Base-by-base conservation (phyloP, 1,284 basidiomycete genomes). In the Malassezia arunalokei region DNA sequence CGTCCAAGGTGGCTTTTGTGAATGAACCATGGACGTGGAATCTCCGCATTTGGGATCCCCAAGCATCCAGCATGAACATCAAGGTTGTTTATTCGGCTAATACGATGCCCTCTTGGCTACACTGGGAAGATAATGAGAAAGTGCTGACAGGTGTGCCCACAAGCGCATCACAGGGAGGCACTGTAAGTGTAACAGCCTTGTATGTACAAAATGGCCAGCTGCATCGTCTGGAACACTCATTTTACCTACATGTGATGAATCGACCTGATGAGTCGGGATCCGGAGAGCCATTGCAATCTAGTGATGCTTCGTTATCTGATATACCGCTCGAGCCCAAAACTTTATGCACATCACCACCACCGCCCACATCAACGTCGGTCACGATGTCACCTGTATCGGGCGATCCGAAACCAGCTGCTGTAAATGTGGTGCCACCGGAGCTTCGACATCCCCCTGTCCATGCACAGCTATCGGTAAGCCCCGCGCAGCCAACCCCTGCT, bases 11-110 rank as follows among this genome's bases (percentile, higher is more conserved):
- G 54, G 90, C 88, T 52, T 77, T 69, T 40, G 65, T 75, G 4
- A 62, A 63, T n/a, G 80, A 83, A 58, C 85, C 86, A 52, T 95
- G 89, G 87, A 79, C 81, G 33, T 98, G 91, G 88, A 81, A 84
- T 46, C 87, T 94, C 37, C 84, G 87, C 56, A 84, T 98, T 44
- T 96, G 91, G 90, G 91, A 98, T 76, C 92, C 92, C 7, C 92
- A 96, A 75, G 68, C 63, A 29, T 66, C 73, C 6, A 68, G 66
- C 15, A 61, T 63, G 31, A 68, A 71, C 35, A 72, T 90, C 63
- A 81, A 83, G 51, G 86, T 92, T 30, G 77, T 79, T 27, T 95
- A 85, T 68, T 81, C 77, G 59, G 89, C 86, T 1, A 86, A 88
- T 9, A 78, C 76, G 43, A 78, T 92, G 14, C 90, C 91, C 0